A percentile compares a stretch with the other conserved stretches of the same genome.
Conservation (phyloP, 768 basidiomycete species). For the Leccinellum luteum region DNA sequence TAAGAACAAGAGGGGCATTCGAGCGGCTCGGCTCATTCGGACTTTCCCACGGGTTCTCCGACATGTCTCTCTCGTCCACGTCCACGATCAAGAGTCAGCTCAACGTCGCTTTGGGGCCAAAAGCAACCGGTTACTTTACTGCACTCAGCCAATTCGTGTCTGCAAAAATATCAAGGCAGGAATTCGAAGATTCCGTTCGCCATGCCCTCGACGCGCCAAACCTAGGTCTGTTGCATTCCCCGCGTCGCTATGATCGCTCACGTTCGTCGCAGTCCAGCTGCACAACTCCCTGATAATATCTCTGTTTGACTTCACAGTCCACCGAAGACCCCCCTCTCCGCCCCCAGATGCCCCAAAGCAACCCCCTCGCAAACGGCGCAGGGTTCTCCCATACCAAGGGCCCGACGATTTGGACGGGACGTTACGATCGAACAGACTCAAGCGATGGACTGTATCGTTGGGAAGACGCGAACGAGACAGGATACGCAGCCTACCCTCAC, state of each 20-base stretch:
- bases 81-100: slow-evolving; percentile 71
- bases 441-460: slow-evolving; percentile 69
- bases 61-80: slow-evolving; percentile 76
- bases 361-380: slow-evolving; percentile 66
- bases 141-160: slow-evolving; percentile 65
- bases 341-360: slow-evolving; percentile 60
- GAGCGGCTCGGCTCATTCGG: background rate
- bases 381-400: slow-evolving; percentile 69
- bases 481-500: slow-evolving; percentile 48
- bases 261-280: slow-evolving; percentile 55
- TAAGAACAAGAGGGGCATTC: background rate
- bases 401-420: slow-evolving; percentile 54
- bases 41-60: slow-evolving; percentile 15
- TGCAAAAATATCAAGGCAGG: slow-evolving; percentile 64
- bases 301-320: slow-evolving; percentile 73
- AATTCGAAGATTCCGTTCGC: slow-evolving; percentile 73
- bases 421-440: slow-evolving; percentile 62
- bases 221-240: slow-evolving; percentile 37
- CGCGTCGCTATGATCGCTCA: slow-evolving; percentile 5
- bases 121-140: slow-evolving; percentile 59
- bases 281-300: slow-evolving; percentile 86
- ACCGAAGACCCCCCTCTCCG: slow-evolving; percentile 65
- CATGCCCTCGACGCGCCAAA: slow-evolving; percentile 58
- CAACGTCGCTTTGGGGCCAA: slow-evolving; percentile 55
- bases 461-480: slow-evolving; percentile 77